Conservation (phyloP, 768 basidiomycete species). For the Symmetrospora coprosmae region DNA sequence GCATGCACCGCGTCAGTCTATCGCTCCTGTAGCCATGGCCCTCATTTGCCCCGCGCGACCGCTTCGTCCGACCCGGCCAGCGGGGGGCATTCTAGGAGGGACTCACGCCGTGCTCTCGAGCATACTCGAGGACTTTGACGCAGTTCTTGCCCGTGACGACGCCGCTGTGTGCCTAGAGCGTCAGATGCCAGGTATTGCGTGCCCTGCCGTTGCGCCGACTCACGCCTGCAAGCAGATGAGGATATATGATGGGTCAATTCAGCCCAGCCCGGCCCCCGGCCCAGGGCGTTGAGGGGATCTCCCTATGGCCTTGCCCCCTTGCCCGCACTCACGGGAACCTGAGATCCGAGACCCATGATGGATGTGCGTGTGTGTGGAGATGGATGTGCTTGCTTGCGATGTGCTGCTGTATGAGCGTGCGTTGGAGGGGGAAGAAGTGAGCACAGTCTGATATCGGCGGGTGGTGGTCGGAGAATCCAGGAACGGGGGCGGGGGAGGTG, state of each 20-base stretch:
- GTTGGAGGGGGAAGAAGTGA: too few relatives aligned
- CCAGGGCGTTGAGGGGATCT: not conserved
- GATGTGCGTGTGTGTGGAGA: not conserved
- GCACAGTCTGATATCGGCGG: too few relatives aligned
- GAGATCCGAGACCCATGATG: constrained; percentile 32
- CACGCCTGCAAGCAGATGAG: not conserved
- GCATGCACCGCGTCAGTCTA: not conserved
- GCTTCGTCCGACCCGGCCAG: too few relatives aligned
- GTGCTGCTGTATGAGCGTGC: too few relatives aligned
- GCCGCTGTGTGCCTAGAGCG: constrained; percentile 44
- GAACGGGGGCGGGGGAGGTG: too few relatives aligned
- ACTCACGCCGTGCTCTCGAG: constrained; percentile 66
- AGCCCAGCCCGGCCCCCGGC: not conserved
- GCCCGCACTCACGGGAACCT: constrained; percentile 38
- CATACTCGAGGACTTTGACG: constrained; percentile 88
- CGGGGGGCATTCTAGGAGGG: too few relatives aligned
- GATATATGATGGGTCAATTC: not conserved
- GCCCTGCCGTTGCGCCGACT: not conserved
- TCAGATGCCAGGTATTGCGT: too few relatives aligned
- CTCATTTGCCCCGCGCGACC: too few relatives aligned
- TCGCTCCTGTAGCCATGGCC: too few relatives aligned
- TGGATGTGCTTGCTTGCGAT: too few relatives aligned
- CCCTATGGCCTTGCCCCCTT: not conserved
- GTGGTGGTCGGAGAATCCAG: too few relatives aligned
- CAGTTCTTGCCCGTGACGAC: constrained; percentile 91